Conservation (phyloP, 2,329 filamentous ascomycete species). For the Penicillium italicum region DNA sequence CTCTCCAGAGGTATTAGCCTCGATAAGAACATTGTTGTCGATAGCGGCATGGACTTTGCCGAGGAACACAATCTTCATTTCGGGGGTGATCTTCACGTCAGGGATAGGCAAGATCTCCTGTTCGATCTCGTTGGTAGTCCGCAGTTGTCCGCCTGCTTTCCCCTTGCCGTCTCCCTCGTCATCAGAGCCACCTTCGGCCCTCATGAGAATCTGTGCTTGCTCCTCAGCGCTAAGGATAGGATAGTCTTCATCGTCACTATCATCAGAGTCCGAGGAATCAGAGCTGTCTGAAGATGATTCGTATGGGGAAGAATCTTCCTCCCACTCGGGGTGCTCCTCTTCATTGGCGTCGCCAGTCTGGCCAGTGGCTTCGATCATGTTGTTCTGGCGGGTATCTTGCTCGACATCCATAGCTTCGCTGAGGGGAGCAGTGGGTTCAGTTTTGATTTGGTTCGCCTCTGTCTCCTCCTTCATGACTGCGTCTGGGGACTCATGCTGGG, state of each 20-base stretch:
- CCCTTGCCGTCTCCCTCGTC: conserved; percentile 63
- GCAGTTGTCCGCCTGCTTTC: conserved; percentile 51
- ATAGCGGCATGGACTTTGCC: conserved; percentile 74
- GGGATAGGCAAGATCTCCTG: conserved; percentile 68
- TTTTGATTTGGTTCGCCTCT: neutral
- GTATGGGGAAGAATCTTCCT: conserved; percentile 72
- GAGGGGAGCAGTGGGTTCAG: neutral
- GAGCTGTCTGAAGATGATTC: conserved; percentile 60
- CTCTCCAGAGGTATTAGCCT: conserved; percentile 73
- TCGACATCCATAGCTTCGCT: conserved; percentile 31
- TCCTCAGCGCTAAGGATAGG: conserved; percentile 76
- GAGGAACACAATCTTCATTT: conserved; percentile 72
- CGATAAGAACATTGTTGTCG: conserved; percentile 73
- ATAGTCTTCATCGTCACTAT: conserved; percentile 56
- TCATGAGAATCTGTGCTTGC: conserved; percentile 79
- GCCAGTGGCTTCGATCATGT: conserved; percentile 4
- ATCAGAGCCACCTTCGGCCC: conserved; percentile 73
- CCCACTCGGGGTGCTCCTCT: conserved; percentile 71
- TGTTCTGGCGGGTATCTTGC: conserved; percentile 7
- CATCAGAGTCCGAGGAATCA: conserved; percentile 62
- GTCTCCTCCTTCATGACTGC: neutral
- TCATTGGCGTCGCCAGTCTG: conserved; percentile 35
- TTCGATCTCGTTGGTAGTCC: conserved; percentile 74
- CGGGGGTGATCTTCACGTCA: conserved; percentile 69
- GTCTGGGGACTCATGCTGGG: neutral